These are phyloP conservation scores for Mycena epipterygia DNA, from an alignment of 768 basidiomycete species.

Conservation along the genomic window DNA sequence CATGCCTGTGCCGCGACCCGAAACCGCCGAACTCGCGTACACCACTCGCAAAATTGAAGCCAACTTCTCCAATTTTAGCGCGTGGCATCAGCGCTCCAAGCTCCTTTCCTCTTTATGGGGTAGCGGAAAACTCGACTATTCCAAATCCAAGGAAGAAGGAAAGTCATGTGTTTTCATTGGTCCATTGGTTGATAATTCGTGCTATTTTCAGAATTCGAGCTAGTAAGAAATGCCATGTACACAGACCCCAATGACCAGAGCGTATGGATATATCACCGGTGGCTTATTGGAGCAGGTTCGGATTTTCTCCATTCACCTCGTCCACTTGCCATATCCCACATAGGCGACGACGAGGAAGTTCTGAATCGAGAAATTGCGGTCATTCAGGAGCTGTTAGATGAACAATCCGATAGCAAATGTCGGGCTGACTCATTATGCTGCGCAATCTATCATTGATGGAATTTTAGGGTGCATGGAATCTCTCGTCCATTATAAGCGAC, in stretches of 20 bases:
- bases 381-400: slow-evolving; percentile 87
- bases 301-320: not conserved
- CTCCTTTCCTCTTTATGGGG: slow-evolving; percentile 78
- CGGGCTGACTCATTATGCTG: slow-evolving; percentile 17
- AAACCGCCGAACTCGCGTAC: slow-evolving; percentile 82
- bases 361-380: slow-evolving; percentile 82
- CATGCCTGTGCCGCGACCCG: slow-evolving; percentile 71
- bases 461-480: slow-evolving; percentile 93
- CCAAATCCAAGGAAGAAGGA: slow-evolving; percentile 80
- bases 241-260: slow-evolving; percentile 97
- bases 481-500: slow-evolving; percentile 83
- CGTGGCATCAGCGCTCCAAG: slow-evolving; percentile 98
- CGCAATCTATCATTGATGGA: slow-evolving; percentile 15
- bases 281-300: slow-evolving; percentile 89
- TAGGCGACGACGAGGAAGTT: slow-evolving; percentile 71
- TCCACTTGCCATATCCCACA: not conserved
- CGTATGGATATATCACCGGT: slow-evolving; percentile 99
- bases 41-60: slow-evolving; percentile 92
- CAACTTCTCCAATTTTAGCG: slow-evolving; percentile 98
- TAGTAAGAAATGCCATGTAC: slow-evolving; percentile 94
- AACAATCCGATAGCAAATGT: slow-evolving; percentile 97
- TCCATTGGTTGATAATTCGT: slow-evolving; percentile 1
- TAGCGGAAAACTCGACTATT: slow-evolving; percentile 63
- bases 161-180: slow-evolving; percentile 35
- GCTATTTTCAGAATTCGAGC: slow-evolving; percentile 81